Percentiles rank a stretch among this genome's conserved stretches.
Conservation (phyloP, 305 asterid species). For the Striga hermonthica region DNA sequence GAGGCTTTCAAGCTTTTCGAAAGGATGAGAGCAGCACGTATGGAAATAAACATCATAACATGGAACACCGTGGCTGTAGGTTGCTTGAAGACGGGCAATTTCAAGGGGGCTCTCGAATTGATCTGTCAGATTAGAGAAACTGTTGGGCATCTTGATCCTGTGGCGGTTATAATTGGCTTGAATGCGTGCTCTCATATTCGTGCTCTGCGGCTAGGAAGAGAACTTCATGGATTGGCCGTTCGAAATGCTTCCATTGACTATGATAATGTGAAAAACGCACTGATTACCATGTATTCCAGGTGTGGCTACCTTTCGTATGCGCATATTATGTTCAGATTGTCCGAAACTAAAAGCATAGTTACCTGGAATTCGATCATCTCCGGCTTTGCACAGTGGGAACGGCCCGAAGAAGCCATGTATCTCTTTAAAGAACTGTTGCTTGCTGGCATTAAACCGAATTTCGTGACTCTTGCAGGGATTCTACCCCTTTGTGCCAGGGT, state of each 20-base stretch:
- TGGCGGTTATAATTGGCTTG: constrained; percentile 67
- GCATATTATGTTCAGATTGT: constrained; percentile 45
- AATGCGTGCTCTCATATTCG: constrained; percentile 72
- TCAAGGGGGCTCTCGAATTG: constrained; percentile 50
- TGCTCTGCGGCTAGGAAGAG: constrained; percentile 56
- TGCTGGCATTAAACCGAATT: constrained; percentile 55
- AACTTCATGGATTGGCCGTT: constrained; percentile 67
- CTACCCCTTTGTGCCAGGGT: constrained; percentile 81
- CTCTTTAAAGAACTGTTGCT: constrained; percentile 61
- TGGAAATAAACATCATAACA: constrained; percentile 42
- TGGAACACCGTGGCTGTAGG: constrained; percentile 86
- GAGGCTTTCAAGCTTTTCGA: constrained; percentile 66
- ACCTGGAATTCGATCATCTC: constrained; percentile 86
- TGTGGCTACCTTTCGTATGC: constrained; percentile 68
- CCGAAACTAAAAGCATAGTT: constrained; percentile 44
- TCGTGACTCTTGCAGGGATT: constrained; percentile 71
- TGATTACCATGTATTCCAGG: constrained; percentile 68
- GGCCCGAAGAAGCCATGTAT: constrained; percentile 59
- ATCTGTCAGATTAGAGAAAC: constrained; percentile 50
- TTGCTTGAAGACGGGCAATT: constrained; percentile 56
- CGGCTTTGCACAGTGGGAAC: constrained; percentile 60
- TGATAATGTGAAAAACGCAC: constrained; percentile 56
- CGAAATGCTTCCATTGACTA: constrained; percentile 47
- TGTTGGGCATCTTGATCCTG: constrained; percentile 51
- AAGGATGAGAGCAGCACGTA: constrained; percentile 49